phyloP scores from a whole-genome alignment of 129 eudicot species.

The Flaveria robusta region DNA sequence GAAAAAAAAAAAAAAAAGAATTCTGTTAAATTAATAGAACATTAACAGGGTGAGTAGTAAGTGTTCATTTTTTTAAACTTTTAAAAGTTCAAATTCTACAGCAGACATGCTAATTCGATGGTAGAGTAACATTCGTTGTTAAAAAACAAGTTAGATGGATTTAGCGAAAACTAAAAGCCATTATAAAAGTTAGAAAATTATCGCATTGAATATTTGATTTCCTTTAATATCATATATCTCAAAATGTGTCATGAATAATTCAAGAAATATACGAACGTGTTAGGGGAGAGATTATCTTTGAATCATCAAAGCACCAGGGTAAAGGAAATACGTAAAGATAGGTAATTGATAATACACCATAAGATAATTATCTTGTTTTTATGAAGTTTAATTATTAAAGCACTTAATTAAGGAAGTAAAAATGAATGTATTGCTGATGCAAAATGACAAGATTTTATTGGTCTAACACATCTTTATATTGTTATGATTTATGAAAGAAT shows the following conservation, averaged over 20 bases:
- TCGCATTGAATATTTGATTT: neutral
- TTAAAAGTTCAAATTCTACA: no score
- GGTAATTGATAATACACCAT: slow-evolving; percentile 17
- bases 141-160: no score
- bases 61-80: no score
- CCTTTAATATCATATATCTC: neutral
- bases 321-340: slow-evolving; percentile 11
- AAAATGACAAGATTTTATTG: slow-evolving; percentile 31
- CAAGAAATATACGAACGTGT: slow-evolving; percentile 21
- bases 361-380: slow-evolving; percentile 25
- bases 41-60: no score
- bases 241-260: slow-evolving; percentile 8
- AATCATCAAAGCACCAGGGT: slow-evolving; percentile 14
- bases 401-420: slow-evolving; percentile 14
- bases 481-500: neutral
- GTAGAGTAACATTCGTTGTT: no score
- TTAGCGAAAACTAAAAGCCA: no score
- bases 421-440: slow-evolving; percentile 25
- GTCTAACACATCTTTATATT: slow-evolving; percentile 17
- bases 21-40: no score
- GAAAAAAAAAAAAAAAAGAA: no score
- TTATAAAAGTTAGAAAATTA: neutral
- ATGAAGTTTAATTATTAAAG: slow-evolving; percentile 1
- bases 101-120: no score
- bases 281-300: slow-evolving; percentile 21